phyloP scores from a whole-genome alignment of 2,329 filamentous ascomycete genomes.

The Ciborinia camelliae region DNA sequence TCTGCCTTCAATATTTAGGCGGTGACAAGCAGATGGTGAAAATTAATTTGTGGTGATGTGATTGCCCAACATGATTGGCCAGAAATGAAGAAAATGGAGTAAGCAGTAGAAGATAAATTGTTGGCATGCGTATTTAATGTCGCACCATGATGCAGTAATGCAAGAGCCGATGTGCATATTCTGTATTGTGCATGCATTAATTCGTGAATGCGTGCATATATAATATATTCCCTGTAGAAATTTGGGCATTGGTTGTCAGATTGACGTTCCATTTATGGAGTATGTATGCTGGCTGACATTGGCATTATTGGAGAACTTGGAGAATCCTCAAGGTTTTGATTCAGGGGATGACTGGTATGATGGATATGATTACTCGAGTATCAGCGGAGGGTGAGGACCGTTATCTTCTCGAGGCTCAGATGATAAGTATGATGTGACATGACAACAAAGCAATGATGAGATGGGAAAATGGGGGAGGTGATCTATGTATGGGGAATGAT shows the following conservation, averaged over 20 bases:
- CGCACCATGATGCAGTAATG: background rate
- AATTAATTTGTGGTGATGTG: too few relatives aligned
- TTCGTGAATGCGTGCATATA: background rate
- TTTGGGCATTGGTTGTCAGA: background rate
- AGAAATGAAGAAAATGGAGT: background rate
- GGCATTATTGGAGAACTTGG: background rate
- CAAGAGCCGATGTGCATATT: conserved; percentile 2
- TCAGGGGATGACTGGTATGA: too few relatives aligned
- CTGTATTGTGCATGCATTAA: background rate
- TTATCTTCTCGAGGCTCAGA: background rate
- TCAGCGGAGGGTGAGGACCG: background rate
- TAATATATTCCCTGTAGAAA: background rate
- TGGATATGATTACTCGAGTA: too few relatives aligned
- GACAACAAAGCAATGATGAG: background rate
- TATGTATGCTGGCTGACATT: background rate
- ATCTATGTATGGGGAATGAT: background rate
- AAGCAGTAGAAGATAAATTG: background rate
- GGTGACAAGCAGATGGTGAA: background rate
- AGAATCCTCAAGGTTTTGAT: background rate
- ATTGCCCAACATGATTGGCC: background rate
- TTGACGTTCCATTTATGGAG: background rate
- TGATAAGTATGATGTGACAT: background rate
- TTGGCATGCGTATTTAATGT: background rate
- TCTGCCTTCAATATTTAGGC: background rate
- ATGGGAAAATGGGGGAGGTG: background rate